Base-by-base conservation (phyloP, 2,329 filamentous ascomycete genomes). In the Fusarium denticulatum region DNA sequence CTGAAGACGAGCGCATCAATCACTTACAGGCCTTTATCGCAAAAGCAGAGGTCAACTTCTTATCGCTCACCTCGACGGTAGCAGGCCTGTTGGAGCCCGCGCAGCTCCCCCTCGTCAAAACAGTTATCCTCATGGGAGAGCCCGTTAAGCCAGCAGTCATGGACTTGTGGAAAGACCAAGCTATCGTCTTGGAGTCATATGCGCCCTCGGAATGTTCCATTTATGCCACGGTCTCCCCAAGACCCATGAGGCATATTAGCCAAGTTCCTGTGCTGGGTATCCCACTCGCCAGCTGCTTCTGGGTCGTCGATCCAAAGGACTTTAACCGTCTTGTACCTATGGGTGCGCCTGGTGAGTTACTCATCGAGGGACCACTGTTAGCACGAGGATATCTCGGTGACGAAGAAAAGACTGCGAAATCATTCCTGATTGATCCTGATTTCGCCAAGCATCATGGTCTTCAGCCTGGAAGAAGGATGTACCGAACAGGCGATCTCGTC, bases 1-100 rank as follows among this genome's bases (percentile, higher is more conserved):
- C 60, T 5, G 60, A 62, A 37, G 50, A 62, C 18, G 50, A 62
- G 43, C 60, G 60, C 13, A 43, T 62, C 22, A 62, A 62, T 15
- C 53, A 43, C 15, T 20, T 62, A 3, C 40, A 56, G 53, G 3
- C 53, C 7, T 56, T 57, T 6, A 62, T 62, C 5, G 40, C 39
- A 1, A 43, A 58, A 22, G 34, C 53, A 13, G n/a, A 62, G 22
- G 49, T 39, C 14, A 62, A 42, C 24, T 57, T 58, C 39, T 15
- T 62, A 2, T 56, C 53, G 13, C 60, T 62, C 15, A 62, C 60
- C 18, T 57, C 60, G 7, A 62, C 60, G 3, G 60, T 62, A 4
- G 60, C 60, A 26, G 42, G 50, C 1, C n/a, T 62, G 7, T 37
- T 62, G 6, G 53, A 62, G 8, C 60, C 60, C 5, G 18, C 18